Evolutionary conservation across 140 eudicot species (phyloP).

Genomic region (Cichorium intybus): DNA sequence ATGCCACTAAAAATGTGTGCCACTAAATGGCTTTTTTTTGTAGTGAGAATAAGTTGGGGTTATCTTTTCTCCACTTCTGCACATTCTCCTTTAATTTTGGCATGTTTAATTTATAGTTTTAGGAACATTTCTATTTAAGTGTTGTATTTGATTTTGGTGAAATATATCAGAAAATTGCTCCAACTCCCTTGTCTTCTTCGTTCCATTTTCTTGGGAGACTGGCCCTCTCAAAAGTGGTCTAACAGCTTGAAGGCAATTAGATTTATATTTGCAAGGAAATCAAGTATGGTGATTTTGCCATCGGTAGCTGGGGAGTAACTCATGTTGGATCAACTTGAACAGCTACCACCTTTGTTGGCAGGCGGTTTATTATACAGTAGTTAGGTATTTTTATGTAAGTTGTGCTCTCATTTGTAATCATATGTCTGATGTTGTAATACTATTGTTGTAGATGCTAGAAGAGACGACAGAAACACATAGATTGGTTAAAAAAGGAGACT

Average conservation of each 20-base stretch:
- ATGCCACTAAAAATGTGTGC: too few relatives aligned
- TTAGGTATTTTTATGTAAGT: slow-evolving; percentile 42
- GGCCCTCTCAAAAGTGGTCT: too few relatives aligned
- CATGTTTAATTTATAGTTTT: too few relatives aligned
- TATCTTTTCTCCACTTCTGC: too few relatives aligned
- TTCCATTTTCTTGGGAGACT: too few relatives aligned
- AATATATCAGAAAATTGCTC: too few relatives aligned
- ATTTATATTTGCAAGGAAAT: slow-evolving; percentile 68
- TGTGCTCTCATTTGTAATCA: slow-evolving; percentile 9
- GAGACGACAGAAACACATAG: slow-evolving; percentile 68
- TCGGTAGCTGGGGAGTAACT: slow-evolving; percentile 92
- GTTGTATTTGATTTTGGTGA: too few relatives aligned
- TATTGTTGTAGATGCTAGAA: slow-evolving; percentile 53
- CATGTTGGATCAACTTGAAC: slow-evolving; percentile 95
- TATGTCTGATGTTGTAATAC: slow-evolving; percentile 11
- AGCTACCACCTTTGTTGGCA: slow-evolving; percentile 62
- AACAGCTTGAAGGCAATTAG: slow-evolving; percentile 81
- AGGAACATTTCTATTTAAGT: too few relatives aligned
- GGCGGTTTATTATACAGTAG: slow-evolving; percentile 82
- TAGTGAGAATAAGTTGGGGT: too few relatives aligned
- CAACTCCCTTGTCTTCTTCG: too few relatives aligned
- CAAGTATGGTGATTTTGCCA: slow-evolving; percentile 92
- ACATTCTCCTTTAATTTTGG: too few relatives aligned
- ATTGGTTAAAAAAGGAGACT: slow-evolving; percentile 59
- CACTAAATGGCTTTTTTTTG: too few relatives aligned